Evolutionary conservation across 2,329 filamentous ascomycete species (phyloP), one percentile per base, ranked within the genome.

Genomic region (Ambrosiella cleistominuta): DNA sequence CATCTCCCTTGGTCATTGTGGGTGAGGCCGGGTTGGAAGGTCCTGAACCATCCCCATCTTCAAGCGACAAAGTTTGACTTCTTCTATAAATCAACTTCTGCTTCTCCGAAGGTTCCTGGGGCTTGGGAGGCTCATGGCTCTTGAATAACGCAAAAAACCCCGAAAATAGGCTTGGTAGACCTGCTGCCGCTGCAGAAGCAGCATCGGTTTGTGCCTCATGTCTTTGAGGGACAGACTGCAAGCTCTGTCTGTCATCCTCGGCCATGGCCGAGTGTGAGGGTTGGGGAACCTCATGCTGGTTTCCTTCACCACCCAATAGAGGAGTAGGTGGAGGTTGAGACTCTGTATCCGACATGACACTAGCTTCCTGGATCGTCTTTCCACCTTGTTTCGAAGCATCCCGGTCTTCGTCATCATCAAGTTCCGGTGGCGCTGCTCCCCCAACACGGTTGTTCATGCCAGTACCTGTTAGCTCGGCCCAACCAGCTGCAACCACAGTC

Each of bases 401-500:
- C 53, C 13, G 15, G 11, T 65, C 62, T 9, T 64, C 60, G 11
- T 68, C 65, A 2, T 59, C 61, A 47, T 68, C 67, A 51, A 69
- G 68, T 1, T 66, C 66, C 1, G 71, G 68, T 3, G 72, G 66
- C 65, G 74, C 72, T n/a, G 67, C 70, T n/a, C 70, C 72, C 37
- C 71, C 68, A 61, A 75, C 70, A 6, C 74, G 69, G 12, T 70
- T 66, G 1, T 64, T 74, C 65, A 78, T 73, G 62, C 80, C 86
- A n/a, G 83, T 71, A 15, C 81, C 81, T 0, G 88, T 96, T 59
- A 98, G 72, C 69, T 98, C 93, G 7, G 88, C 87, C 86, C 90
- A 96, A 1, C 93, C 91, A 76, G 91, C 96, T 58, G 87, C 88
- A 37, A 93, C 88, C 62, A 97, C 82, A 0, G 90, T 95, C 57